Evolutionary conservation across 345 rosid species (phyloP).

Genomic region (Lepidium africanum): DNA sequence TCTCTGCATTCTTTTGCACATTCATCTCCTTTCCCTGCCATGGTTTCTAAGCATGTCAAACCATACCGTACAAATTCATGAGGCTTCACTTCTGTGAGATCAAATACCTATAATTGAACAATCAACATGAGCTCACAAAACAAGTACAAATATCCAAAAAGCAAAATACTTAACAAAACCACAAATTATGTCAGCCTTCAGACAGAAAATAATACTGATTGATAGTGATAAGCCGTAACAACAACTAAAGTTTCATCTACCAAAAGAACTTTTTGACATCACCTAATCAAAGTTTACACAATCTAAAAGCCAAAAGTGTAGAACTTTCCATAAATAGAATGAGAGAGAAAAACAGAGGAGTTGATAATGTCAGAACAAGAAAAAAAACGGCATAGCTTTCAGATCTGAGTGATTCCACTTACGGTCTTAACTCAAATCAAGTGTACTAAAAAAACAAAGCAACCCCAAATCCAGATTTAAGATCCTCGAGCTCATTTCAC

Average conservation of each 20-base stretch:
- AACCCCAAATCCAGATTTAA: background rate
- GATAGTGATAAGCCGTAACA: background rate
- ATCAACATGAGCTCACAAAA: background rate
- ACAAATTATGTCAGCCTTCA: background rate
- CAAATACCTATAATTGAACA: constrained; percentile 61
- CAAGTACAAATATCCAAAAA: background rate
- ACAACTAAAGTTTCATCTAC: background rate
- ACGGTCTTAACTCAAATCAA: background rate
- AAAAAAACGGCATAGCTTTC: background rate
- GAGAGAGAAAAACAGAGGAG: background rate
- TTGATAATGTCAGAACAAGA: background rate
- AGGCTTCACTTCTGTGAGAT: constrained; percentile 74
- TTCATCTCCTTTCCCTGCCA: constrained; percentile 56
- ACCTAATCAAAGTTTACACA: background rate
- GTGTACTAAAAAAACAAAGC: background rate
- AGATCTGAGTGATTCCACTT: background rate
- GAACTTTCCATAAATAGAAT: background rate
- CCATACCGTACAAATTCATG: constrained; percentile 69
- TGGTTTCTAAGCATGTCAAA: constrained; percentile 61
- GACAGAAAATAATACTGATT: background rate
- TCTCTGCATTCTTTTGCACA: constrained; percentile 77
- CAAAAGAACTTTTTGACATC: background rate
- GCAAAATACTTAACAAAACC: background rate
- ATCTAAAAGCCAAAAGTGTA: background rate
- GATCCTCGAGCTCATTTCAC: background rate